phyloP scores from a whole-genome alignment of 768 basidiomycete genomes.

The Chalciporus sphaerocephalus region DNA sequence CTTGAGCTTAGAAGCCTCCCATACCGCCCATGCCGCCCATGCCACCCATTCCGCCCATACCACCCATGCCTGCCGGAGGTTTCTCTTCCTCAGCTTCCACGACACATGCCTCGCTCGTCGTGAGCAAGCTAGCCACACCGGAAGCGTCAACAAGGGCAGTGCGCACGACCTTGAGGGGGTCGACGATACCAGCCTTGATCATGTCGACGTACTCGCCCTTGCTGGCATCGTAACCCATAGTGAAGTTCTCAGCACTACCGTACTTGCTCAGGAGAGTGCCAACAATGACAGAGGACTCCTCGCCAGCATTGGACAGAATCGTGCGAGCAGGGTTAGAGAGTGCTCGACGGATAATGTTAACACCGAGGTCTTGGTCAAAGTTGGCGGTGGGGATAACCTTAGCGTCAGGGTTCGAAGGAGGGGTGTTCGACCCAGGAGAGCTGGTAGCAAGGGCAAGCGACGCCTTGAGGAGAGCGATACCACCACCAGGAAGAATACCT shows the following conservation, averaged over 20 bases:
- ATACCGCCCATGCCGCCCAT: constrained; percentile 60
- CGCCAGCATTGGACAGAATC: constrained; percentile 91
- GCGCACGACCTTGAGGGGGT: constrained; percentile 93
- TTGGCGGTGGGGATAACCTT: constrained; percentile 74
- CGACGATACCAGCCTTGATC: constrained; percentile 91
- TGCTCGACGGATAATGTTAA: constrained; percentile 86
- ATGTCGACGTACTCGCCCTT: constrained; percentile 93
- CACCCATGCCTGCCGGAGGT: constrained; percentile 46
- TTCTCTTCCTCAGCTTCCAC: constrained; percentile 88
- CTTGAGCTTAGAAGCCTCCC: constrained; percentile 41
- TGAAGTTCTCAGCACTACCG: constrained; percentile 70
- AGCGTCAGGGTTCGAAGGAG: constrained; percentile 51
- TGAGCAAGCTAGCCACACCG: constrained; percentile 90
- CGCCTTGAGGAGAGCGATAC: constrained; percentile 88
- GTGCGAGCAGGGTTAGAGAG: constrained; percentile 79
- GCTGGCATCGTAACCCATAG: constrained; percentile 85
- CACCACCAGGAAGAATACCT: constrained; percentile 96
- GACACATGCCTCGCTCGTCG: constrained; percentile 88
- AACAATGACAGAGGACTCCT: constrained; percentile 90
- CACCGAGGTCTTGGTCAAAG: constrained; percentile 97
- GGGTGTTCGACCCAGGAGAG: constrained; percentile 41
- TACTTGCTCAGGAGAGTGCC: constrained; percentile 75
- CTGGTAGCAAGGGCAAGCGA: constrained; percentile 61
- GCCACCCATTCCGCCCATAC: constrained; percentile 59
- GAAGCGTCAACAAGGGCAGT: constrained; percentile 89